Conservation (phyloP, 2,329 filamentous ascomycete genomes). For the Raffaelea albimanens region DNA sequence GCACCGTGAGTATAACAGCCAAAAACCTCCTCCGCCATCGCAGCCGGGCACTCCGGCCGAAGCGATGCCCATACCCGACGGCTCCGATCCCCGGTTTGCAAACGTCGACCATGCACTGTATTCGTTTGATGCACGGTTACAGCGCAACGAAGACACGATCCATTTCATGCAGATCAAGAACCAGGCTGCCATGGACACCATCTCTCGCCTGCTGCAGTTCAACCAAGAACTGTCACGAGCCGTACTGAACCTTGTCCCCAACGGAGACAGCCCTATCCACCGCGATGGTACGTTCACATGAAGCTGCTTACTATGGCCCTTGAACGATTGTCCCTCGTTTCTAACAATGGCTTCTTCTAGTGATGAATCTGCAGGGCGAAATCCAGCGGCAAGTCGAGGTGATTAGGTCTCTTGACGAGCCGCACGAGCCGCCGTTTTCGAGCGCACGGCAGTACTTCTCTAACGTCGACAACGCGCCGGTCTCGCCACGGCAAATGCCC, state of each 20-base stretch:
- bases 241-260: slow-evolving; percentile 63
- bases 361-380: slow-evolving; percentile 46
- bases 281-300: slow-evolving; percentile 74
- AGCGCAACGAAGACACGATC: slow-evolving; percentile 75
- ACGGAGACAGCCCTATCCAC: slow-evolving; percentile 66
- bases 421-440: slow-evolving; percentile 56
- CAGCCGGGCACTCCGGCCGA: slow-evolving; percentile 82
- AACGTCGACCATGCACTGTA: slow-evolving; percentile 74
- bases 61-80: slow-evolving; percentile 65
- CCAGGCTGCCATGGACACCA: slow-evolving; percentile 70
- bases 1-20: slow-evolving; percentile 77
- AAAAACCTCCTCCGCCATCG: slow-evolving; percentile 63
- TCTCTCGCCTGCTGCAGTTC: slow-evolving; percentile 62
- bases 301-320: slow-evolving; percentile 8
- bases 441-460: slow-evolving; percentile 58
- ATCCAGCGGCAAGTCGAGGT: slow-evolving; percentile 52
- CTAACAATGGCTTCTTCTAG: slow-evolving; percentile 24
- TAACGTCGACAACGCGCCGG: slow-evolving; percentile 62
- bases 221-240: slow-evolving; percentile 76
- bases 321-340: too few species aligned
- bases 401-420: slow-evolving; percentile 49
- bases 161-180: slow-evolving; percentile 72
- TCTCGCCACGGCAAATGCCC: slow-evolving; percentile 79
- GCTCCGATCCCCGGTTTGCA: slow-evolving; percentile 63
- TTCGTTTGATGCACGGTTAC: slow-evolving; percentile 66